Evolutionary conservation across 2,329 filamentous ascomycete species (phyloP), one percentile per base, ranked within the genome.

Genomic region (Coniella vitis): DNA sequence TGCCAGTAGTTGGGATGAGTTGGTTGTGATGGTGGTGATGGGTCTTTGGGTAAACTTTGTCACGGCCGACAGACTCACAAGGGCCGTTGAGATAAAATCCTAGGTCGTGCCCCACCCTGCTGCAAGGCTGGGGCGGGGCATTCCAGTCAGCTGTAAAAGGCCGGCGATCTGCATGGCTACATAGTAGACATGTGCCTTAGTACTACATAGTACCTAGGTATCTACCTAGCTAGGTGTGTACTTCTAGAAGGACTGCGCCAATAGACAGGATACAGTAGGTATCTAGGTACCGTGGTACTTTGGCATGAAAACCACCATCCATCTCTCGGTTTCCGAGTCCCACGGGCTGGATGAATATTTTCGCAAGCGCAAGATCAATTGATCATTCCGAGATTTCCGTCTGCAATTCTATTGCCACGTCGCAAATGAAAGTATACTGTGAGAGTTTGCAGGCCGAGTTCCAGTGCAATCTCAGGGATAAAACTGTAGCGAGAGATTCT

Each of bases 111-210:
- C 38, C 38, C 38, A 41, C 38, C 22, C 29, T 12, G 22, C 22
- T 41, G 38, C 38, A 41, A 41, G 38, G 38, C 38, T 41, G n/a
- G n/a, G 21, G 38, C 22, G 38, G 38, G 38, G 38, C 38, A 41
- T 16, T 17, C n/a, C 22, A 25, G 38, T 17, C 21, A 25, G 14
- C 38, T 29, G 38, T 20, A 25, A 41, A 21, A 25, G 17, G 38
- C 22, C 17, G n/a, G 14, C 29, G n/a, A n/a, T 10, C 3, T 29
- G 14, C 16, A 8, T 13, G 31, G 54, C 57, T 29, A n/a, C n/a
- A n/a, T n/a, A n/a, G n/a, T n/a, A n/a, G n/a, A n/a, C n/a, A n/a
- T n/a, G n/a, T n/a, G n/a, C n/a, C n/a, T n/a, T n/a, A 38, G 20
- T 20, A 25, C 16, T 38, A 19, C 16, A 20, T 10, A 38, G 37